A percentile compares a stretch with the other conserved stretches of the same genome.
Conservation (phyloP, 2,329 filamentous ascomycete species). For the Colletotrichum sp. region DNA sequence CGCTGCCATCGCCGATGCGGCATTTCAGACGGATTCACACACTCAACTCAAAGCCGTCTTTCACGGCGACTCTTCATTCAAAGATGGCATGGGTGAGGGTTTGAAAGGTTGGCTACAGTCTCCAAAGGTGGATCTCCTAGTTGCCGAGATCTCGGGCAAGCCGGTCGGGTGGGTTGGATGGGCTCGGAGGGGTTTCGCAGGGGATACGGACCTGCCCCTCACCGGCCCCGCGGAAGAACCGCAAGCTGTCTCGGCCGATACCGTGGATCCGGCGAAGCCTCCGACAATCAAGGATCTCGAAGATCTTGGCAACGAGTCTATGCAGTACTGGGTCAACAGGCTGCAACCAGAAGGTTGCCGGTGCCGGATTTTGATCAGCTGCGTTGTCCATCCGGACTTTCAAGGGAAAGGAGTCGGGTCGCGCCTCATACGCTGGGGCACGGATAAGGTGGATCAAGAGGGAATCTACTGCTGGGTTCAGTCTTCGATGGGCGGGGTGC, state of each 20-base stretch:
- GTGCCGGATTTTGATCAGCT: constrained; percentile 39
- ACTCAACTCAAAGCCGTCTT: constrained; percentile 37
- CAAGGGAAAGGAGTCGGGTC: constrained; percentile 38
- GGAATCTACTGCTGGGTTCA: constrained; percentile 32
- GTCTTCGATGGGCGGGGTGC: constrained; percentile 27
- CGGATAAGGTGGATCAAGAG: constrained; percentile 31
- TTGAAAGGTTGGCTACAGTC: constrained; percentile 26
- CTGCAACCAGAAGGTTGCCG: constrained; percentile 29
- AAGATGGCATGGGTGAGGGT: constrained; percentile 25
- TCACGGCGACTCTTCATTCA: constrained; percentile 31
- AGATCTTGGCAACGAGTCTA: constrained; percentile 31
- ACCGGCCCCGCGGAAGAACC: constrained; percentile 17
- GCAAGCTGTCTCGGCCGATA: neutral
- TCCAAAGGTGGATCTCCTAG: constrained; percentile 31
- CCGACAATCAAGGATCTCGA: constrained; percentile 30
- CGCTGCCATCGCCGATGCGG: constrained; percentile 30
- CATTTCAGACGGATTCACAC: constrained; percentile 34
- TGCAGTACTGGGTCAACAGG: constrained; percentile 29
- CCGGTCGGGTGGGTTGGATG: constrained; percentile 39
- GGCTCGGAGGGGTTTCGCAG: constrained; percentile 31
- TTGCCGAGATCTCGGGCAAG: constrained; percentile 33
- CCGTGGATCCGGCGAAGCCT: neutral
- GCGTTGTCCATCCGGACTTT: constrained; percentile 33
- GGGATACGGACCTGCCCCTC: constrained; percentile 24
- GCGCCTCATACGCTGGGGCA: constrained; percentile 35